A percentile compares a stretch with the other conserved stretches of the same genome.
phyloP scores from a whole-genome alignment of 2,329 filamentous ascomycete genomes.

The Plenodomus biglobosus region DNA sequence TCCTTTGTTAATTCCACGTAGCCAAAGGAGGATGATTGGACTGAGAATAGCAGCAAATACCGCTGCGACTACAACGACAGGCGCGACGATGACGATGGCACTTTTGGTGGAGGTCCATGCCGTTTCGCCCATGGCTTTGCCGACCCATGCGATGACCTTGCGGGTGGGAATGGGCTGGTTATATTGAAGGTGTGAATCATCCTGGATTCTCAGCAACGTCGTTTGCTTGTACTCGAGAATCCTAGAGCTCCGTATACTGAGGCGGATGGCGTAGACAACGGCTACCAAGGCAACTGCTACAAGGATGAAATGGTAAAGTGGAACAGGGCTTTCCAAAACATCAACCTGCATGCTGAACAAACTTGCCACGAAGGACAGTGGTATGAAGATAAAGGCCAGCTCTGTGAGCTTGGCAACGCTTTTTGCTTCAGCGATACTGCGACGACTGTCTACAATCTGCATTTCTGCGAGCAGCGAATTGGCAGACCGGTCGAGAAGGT shows the following conservation, averaged over 20 bases:
- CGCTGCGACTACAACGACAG: slow-evolving; percentile 2
- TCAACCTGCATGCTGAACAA: slow-evolving; percentile 36
- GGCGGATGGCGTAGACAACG: slow-evolving; percentile 11
- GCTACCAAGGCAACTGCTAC: slow-evolving; percentile 11
- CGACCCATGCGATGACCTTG: slow-evolving; percentile 11
- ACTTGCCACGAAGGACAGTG: slow-evolving; percentile 30
- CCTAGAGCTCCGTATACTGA: slow-evolving; percentile 13
- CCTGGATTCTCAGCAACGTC: slow-evolving; percentile 5
- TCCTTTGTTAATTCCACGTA: slow-evolving; percentile 13
- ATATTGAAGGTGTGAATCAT: slow-evolving; percentile 9
- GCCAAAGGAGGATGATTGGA: slow-evolving; percentile 17
- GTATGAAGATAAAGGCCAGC: slow-evolving; percentile 39
- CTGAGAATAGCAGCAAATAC: slow-evolving; percentile 14
- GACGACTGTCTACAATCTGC: slow-evolving; percentile 29
- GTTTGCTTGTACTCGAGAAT: slow-evolving; percentile 13
- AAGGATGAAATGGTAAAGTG: slow-evolving; percentile 8
- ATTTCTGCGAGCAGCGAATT: slow-evolving; percentile 43
- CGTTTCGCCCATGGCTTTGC: background rate
- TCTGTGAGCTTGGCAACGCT: slow-evolving; percentile 37
- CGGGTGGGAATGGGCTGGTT: slow-evolving; percentile 15
- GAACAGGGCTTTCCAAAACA: slow-evolving; percentile 22
- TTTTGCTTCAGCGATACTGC: slow-evolving; percentile 34
- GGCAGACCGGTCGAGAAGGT: slow-evolving; percentile 25
- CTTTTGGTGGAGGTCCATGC: background rate
- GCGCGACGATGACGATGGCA: slow-evolving; percentile 3